A percentile compares a stretch with the other conserved stretches of the same genome.
These are phyloP conservation scores for Hypoxylon rickii DNA, from an alignment of 495 filamentous ascomycete species.

Conservation along the genomic window DNA sequence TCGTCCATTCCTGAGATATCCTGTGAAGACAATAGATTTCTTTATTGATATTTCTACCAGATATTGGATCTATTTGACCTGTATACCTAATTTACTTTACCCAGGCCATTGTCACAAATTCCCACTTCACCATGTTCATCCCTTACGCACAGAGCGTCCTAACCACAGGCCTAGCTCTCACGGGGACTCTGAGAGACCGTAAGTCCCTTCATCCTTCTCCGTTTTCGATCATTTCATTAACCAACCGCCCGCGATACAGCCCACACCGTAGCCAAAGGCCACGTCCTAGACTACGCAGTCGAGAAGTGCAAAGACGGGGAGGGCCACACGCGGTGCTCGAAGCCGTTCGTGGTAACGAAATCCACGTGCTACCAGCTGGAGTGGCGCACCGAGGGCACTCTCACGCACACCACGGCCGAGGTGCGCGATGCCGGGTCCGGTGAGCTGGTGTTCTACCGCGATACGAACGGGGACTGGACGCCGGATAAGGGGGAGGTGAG, in stretches of 20 bases:
- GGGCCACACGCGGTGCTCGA: slow-evolving; percentile 41
- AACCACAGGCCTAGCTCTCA: slow-evolving; percentile 39
- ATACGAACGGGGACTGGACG: slow-evolving; percentile 48
- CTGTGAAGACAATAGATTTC: too few relatives aligned
- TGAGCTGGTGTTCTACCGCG: slow-evolving; percentile 46
- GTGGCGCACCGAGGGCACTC: slow-evolving; percentile 43
- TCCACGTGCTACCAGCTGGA: slow-evolving; percentile 44
- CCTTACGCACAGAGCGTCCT: slow-evolving; percentile 38
- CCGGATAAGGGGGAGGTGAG: slow-evolving; percentile 38
- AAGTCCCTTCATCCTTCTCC: not conserved
- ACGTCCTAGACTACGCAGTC: slow-evolving; percentile 42
- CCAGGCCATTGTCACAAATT: too few relatives aligned
- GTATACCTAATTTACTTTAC: not conserved
- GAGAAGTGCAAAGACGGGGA: slow-evolving; percentile 41
- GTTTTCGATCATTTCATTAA: not conserved
- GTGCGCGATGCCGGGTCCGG: slow-evolving; percentile 43
- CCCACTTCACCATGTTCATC: slow-evolving; percentile 43
- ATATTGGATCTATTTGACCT: not conserved
- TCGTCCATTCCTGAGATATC: too few relatives aligned
- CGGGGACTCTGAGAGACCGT: slow-evolving; percentile 31
- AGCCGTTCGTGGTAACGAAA: slow-evolving; percentile 41
- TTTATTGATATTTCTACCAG: too few relatives aligned
- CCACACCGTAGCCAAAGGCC: slow-evolving; percentile 31
- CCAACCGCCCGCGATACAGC: slow-evolving; percentile 10
- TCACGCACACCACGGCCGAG: slow-evolving; percentile 48